Conservation (phyloP, 257 asterid genomes). For the Fraxinus excelsior region DNA sequence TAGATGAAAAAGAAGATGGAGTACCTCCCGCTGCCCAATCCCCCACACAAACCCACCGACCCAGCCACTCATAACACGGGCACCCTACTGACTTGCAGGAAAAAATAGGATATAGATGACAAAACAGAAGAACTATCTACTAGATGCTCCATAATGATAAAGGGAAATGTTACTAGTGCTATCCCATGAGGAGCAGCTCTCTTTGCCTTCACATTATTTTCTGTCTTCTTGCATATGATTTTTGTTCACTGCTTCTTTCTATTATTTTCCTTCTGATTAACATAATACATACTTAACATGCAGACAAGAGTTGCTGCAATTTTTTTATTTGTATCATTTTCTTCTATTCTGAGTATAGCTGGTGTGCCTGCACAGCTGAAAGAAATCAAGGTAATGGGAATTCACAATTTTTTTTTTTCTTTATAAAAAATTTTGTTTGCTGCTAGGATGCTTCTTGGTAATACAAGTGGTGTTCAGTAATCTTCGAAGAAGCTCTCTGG, state of each 20-base stretch:
- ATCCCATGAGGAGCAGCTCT: background rate
- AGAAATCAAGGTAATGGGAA: conserved; percentile 73
- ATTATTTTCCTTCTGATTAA: background rate
- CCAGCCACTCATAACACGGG: background rate
- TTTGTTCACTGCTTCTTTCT: background rate
- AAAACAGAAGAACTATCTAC: background rate
- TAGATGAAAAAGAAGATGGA: background rate
- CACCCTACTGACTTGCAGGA: background rate
- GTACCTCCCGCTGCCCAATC: background rate
- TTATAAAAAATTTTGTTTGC: background rate
- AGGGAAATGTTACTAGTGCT: background rate
- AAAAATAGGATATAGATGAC: background rate
- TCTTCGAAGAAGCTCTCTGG: background rate
- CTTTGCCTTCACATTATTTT: background rate
- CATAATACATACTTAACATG: conserved; percentile 14
- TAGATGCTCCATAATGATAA: background rate
- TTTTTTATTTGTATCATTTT: conserved; percentile 76
- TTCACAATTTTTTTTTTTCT: background rate
- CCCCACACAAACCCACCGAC: background rate
- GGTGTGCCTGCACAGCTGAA: conserved; percentile 89
- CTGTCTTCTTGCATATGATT: background rate
- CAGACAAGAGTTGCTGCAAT: conserved; percentile 93
- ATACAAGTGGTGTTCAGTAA: background rate
- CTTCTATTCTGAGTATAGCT: conserved; percentile 84
- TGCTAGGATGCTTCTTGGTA: background rate